phyloP scores from a whole-genome alignment of 1,284 basidiomycete genomes.

The Chondrostereum purpureum region DNA sequence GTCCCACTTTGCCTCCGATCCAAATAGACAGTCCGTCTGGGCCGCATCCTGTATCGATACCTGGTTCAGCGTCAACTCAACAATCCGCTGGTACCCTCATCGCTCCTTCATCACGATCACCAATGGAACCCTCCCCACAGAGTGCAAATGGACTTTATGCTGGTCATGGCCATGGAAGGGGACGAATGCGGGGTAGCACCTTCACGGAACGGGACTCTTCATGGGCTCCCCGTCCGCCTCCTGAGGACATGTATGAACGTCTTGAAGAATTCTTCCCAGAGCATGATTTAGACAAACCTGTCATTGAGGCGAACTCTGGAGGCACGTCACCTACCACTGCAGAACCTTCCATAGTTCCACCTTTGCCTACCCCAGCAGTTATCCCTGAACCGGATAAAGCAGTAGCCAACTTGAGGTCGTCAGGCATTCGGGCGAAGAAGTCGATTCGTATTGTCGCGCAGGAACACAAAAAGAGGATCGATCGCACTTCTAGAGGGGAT shows the following conservation, averaged over 20 bases:
- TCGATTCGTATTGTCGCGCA: slow-evolving; percentile 91
- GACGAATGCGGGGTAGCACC: slow-evolving; percentile 41
- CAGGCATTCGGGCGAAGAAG: slow-evolving; percentile 56
- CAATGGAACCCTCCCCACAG: slow-evolving; percentile 5
- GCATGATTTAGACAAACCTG: slow-evolving; percentile 93
- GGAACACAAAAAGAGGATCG: slow-evolving; percentile 66
- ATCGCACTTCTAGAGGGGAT: slow-evolving; percentile 44
- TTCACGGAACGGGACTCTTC: slow-evolving; percentile 56
- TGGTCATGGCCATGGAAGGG: slow-evolving; percentile 19
- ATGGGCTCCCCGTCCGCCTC: slow-evolving; percentile 86
- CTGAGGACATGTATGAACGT: slow-evolving; percentile 91
- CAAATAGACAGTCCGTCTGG: slow-evolving; percentile 24
- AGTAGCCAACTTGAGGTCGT: slow-evolving; percentile 32
- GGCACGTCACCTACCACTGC: slow-evolving; percentile 71
- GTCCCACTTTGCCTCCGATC: slow-evolving; percentile 37
- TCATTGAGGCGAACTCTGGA: slow-evolving; percentile 80
- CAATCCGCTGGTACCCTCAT: slow-evolving; percentile 6
- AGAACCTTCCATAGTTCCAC: slow-evolving; percentile 43
- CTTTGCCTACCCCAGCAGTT: slow-evolving; percentile 28
- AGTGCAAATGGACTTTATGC: slow-evolving; percentile 3
- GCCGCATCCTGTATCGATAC: slow-evolving; percentile 14
- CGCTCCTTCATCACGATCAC: slow-evolving; percentile 2
- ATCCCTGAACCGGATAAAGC: slow-evolving; percentile 17
- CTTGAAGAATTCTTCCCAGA: slow-evolving; percentile 95
- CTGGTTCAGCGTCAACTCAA: slow-evolving; percentile 16